Percentiles rank a stretch among this genome's conserved stretches.
These are phyloP conservation scores for Westerdykella aurantiaca DNA, from an alignment of 2,329 filamentous ascomycete genomes.

Conservation along the genomic window DNA sequence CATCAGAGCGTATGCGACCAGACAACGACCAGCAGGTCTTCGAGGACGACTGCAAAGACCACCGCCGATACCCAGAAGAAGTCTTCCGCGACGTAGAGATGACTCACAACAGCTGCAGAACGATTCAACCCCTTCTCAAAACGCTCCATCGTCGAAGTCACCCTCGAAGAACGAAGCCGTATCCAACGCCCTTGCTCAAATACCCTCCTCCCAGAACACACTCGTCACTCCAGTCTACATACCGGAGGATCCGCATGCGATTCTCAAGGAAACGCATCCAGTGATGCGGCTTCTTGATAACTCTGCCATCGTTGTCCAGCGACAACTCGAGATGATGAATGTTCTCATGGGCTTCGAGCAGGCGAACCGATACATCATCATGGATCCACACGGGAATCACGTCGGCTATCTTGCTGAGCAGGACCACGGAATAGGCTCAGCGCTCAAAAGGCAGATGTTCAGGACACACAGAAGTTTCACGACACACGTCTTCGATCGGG, in stretches of 20 bases:
- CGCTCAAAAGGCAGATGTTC: conserved; percentile 55
- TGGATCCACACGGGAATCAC: conserved; percentile 58
- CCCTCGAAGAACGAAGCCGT: conserved; percentile 39
- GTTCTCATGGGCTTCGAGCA: conserved; percentile 62
- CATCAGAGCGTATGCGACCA: conserved; percentile 20
- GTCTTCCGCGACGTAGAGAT: conserved; percentile 5
- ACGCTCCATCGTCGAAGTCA: conserved; percentile 8
- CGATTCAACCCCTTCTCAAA: conserved; percentile 9
- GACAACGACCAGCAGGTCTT: conserved; percentile 15
- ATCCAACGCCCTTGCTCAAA: conserved; percentile 41
- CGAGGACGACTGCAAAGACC: conserved; percentile 20
- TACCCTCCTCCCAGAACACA: conserved; percentile 40
- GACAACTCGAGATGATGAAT: conserved; percentile 62
- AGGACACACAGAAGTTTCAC: conserved; percentile 59
- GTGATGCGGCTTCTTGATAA: conserved; percentile 54
- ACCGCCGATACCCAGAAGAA: conserved; percentile 9
- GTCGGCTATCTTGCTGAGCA: conserved; percentile 61
- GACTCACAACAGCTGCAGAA: conserved; percentile 1
- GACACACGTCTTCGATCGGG: conserved; percentile 58
- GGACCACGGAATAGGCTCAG: conserved; percentile 53
- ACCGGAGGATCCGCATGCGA: conserved; percentile 54
- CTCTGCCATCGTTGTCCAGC: conserved; percentile 56
- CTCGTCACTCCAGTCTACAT: conserved; percentile 57
- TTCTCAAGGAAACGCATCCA: conserved; percentile 55
- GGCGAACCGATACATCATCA: conserved; percentile 60